Percentiles rank a stretch among this genome's conserved stretches.
phyloP scores from a whole-genome alignment of 148 eudicot genomes.

The Cornus controversa region DNA sequence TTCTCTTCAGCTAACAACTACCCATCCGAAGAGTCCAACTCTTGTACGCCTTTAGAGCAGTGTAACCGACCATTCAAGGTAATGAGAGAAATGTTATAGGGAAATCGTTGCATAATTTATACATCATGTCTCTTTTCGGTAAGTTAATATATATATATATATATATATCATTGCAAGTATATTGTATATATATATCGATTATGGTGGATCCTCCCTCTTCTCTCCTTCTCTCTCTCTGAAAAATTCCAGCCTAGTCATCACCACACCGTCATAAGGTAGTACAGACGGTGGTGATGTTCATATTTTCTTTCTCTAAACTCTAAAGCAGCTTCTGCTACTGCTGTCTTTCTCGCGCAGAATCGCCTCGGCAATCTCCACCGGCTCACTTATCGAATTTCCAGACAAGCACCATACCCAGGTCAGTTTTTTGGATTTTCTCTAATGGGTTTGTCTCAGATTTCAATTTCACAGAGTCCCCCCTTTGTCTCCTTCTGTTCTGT shows the following conservation, averaged over 20 bases:
- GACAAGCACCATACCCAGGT: conserved; percentile 50
- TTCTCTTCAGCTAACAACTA: background rate
- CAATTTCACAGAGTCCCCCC: conserved; percentile 13
- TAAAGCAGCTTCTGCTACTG: conserved; percentile 11
- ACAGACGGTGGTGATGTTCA: background rate
- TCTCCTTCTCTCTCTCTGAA: background rate
- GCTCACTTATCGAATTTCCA: conserved; percentile 33
- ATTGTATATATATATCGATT: background rate
- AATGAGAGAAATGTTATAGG: background rate
- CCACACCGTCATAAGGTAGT: background rate
- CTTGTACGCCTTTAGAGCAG: background rate
- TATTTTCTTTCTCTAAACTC: background rate
- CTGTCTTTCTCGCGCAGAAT: conserved; percentile 4
- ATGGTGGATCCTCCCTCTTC: background rate
- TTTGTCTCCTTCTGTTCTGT: conserved; percentile 27
- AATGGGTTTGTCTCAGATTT: conserved; percentile 44
- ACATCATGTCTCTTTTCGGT: background rate
- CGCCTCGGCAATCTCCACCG: conserved; percentile 31
- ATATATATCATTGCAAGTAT: background rate
- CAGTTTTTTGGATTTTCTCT: conserved; percentile 40
- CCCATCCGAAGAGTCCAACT: background rate
- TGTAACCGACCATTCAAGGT: background rate
- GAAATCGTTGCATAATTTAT: background rate
- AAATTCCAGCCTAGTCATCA: background rate
- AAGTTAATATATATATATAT: no score